Evolutionary conservation across 2,329 filamentous ascomycete genomes (phyloP), one percentile per base, ranked within the genome.

Genomic region (Talaromyces marneffei): DNA sequence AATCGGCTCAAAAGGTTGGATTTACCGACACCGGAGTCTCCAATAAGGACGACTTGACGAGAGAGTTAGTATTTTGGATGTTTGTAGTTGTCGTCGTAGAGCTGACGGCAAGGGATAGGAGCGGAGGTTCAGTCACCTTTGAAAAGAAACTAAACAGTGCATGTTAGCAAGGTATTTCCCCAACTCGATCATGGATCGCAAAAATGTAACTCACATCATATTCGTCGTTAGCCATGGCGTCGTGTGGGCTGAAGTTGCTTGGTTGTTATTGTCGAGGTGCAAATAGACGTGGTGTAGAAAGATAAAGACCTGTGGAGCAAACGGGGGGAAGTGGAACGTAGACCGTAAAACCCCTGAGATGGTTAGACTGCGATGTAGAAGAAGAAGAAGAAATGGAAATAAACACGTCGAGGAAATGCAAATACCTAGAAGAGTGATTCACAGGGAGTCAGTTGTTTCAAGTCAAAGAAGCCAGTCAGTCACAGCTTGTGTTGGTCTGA

Each of bases 1-100:
- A 99, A 99, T 80, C 95, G 90, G 82, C 92, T 97, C 81, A 99
- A 85, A 72, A 99, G 91, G 82, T 99, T 99, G 83, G 94, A 99
- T 85, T 99, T 99, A 83, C 94, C 94, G 80, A 99, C 94, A 73
- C 94, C 94, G 70, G 92, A 97, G 82, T 99, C 94, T 86, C 94
- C 94, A 77, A 99, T 99, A 78, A 99, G 84, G 77, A 99, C 94
- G 76, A 97, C 93, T 96, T 74, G 66, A 42, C 27, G 31, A 44
- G 18, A 20, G 27, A 48, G 31, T 63, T 44, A 63, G 58, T 42
- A 61, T 27, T 12, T 18, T 35, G 57, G 8, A 18, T 57, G 60
- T 73, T 65, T 66, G 63, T 62, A 39, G 53, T 25, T 37, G 42
- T 50, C 25, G 27, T 55, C 29, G 44, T 39, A 62, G 63, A 65